Conservation (phyloP, 1,284 basidiomycete genomes). For the Ustilago cynodontis region DNA sequence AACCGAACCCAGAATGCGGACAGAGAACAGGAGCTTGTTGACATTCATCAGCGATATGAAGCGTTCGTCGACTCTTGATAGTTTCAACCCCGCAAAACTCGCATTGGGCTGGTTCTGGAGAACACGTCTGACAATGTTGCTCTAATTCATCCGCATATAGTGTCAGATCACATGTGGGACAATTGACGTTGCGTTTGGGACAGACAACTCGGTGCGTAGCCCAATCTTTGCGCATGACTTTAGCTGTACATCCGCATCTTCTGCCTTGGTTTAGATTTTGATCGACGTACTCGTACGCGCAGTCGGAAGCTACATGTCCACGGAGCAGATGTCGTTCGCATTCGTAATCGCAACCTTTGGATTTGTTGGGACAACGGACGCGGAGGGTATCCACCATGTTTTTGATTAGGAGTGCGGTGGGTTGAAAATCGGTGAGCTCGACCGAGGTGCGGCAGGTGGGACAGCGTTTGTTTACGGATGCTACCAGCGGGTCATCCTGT, state of each 20-base stretch:
- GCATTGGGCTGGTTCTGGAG: conserved; percentile 38
- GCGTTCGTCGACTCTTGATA: conserved; percentile 32
- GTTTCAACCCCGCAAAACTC: conserved; percentile 24
- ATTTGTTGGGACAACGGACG: conserved; percentile 52
- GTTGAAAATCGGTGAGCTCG: conserved; percentile 33
- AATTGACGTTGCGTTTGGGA: conserved; percentile 35
- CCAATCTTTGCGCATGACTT: conserved; percentile 61
- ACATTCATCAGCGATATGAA: conserved; percentile 40
- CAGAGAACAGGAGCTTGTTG: conserved; percentile 32
- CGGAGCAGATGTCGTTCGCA: conserved; percentile 52
- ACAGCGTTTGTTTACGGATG: conserved; percentile 20
- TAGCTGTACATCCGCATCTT: conserved; percentile 51
- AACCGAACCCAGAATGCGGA: conserved; percentile 41
- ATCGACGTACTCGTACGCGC: conserved; percentile 54
- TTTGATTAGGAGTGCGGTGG: conserved; percentile 54
- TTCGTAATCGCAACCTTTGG: conserved; percentile 48
- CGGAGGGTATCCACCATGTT: conserved; percentile 61
- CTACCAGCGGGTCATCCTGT: conserved; percentile 4
- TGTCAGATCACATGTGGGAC: conserved; percentile 29
- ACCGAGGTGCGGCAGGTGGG: conserved; percentile 49
- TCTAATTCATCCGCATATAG: conserved; percentile 35
- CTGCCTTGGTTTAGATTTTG: conserved; percentile 30
- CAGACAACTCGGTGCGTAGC: conserved; percentile 33
- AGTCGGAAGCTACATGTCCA: conserved; percentile 38
- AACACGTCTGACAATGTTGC: conserved; percentile 28